Evolutionary conservation across 768 basidiomycete genomes (phyloP).

Genomic region (Lanmaoa pseudosensibilis): DNA sequence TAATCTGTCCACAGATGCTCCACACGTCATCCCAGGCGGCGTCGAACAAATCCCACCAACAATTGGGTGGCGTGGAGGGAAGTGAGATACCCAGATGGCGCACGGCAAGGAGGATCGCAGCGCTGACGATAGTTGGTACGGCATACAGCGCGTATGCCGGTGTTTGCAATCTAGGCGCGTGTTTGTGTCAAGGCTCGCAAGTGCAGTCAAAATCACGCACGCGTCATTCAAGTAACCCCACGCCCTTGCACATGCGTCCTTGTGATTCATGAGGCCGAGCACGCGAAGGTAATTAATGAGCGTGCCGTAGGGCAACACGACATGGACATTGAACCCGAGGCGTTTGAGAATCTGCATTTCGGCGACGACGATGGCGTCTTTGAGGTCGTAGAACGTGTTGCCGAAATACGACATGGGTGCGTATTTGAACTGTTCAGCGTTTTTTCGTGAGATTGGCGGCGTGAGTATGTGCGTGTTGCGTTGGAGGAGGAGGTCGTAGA

Average conservation of each 20-base stretch:
- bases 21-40: constrained; percentile 87
- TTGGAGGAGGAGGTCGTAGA: constrained; percentile 87
- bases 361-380: constrained; percentile 88
- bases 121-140: constrained; percentile 85
- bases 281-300: constrained; percentile 93
- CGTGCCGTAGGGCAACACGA: constrained; percentile 90
- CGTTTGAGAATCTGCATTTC: constrained; percentile 99
- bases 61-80: constrained; percentile 65
- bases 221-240: constrained; percentile 98
- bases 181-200: background rate
- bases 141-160: constrained; percentile 90
- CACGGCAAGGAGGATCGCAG: constrained; percentile 80
- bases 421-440: constrained; percentile 55
- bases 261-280: constrained; percentile 76
- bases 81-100: constrained; percentile 73
- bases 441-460: constrained; percentile 15
- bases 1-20: constrained; percentile 80
- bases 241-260: constrained; percentile 68
- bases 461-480: constrained; percentile 57
- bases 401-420: constrained; percentile 89
- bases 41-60: constrained; percentile 97
- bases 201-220: constrained; percentile 50
- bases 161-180: constrained; percentile 75
- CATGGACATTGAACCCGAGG: constrained; percentile 92
- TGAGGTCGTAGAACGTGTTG: constrained; percentile 87